Conservation (phyloP, 768 basidiomycete species). For the Naganishia randhawae region DNA sequence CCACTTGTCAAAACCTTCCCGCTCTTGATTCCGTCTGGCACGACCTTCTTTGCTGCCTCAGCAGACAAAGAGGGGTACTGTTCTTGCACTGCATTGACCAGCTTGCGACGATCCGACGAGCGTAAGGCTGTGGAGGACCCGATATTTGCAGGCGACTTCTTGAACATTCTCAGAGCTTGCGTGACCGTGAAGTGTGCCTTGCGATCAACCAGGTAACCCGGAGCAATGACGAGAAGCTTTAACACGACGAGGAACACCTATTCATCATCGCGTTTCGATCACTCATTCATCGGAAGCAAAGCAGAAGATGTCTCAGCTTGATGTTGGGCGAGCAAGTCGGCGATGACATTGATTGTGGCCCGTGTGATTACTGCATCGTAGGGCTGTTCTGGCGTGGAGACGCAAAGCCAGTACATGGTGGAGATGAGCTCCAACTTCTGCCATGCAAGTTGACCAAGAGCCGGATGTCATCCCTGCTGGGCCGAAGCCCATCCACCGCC, state of each 20-base stretch:
- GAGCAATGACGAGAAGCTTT: background rate
- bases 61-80: slow-evolving; percentile 33
- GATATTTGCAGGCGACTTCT: slow-evolving; percentile 44
- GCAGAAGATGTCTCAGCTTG: slow-evolving; percentile 1
- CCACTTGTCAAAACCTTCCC: slow-evolving; percentile 40
- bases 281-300: background rate
- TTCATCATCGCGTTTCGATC: background rate
- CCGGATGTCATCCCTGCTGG: slow-evolving; percentile 10
- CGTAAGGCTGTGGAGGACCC: slow-evolving; percentile 45
- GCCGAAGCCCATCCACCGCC: slow-evolving; percentile 61
- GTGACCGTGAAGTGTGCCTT: too few species aligned
- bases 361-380: too few species aligned
- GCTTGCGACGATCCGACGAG: slow-evolving; percentile 42
- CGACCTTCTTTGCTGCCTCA: slow-evolving; percentile 33
- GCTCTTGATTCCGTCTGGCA: slow-evolving; percentile 42
- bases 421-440: background rate
- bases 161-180: slow-evolving; percentile 42
- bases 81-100: slow-evolving; percentile 37
- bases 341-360: too few species aligned
- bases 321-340: too few species aligned
- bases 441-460: background rate
- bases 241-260: too few species aligned
- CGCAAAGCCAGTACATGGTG: background rate
- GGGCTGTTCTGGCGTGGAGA: background rate
- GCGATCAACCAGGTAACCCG: too few species aligned